These are phyloP conservation scores for Candida methanosorbosa DNA, from an alignment of 805 yeast species.

Conservation along the genomic window DNA sequence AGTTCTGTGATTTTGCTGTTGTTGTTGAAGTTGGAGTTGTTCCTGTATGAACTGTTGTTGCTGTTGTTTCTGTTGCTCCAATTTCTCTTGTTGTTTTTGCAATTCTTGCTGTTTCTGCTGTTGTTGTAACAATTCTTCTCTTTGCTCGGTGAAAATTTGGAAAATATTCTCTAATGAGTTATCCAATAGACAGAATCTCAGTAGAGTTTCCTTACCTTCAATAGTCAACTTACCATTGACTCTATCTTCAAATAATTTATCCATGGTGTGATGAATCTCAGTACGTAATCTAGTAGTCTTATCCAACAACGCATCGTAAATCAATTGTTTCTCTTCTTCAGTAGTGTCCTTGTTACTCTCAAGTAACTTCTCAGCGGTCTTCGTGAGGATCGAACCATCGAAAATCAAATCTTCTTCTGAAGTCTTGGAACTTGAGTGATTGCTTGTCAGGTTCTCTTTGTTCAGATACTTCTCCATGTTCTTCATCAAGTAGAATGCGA, in stretches of 20 bases:
- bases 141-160: constrained; percentile 29
- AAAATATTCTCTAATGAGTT: constrained; percentile 45
- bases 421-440: background rate
- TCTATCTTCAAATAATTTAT: constrained; percentile 36
- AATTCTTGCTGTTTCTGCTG: background rate
- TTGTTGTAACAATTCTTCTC: constrained; percentile 1
- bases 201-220: constrained; percentile 46
- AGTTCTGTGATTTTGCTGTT: background rate
- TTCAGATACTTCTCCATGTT: constrained; percentile 42
- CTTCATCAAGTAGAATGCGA: constrained; percentile 48
- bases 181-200: constrained; percentile 46
- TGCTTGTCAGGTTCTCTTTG: constrained; percentile 13
- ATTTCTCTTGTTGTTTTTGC: background rate
- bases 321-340: constrained; percentile 31
- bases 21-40: background rate
- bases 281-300: constrained; percentile 40
- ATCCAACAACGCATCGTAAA: constrained; percentile 42
- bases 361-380: constrained; percentile 61
- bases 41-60: no score
- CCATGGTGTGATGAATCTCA: constrained; percentile 45
- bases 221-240: constrained; percentile 37
- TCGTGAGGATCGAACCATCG: constrained; percentile 68
- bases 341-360: constrained; percentile 26
- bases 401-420: constrained; percentile 53
- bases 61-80: constrained; percentile 2